Evolutionary conservation across 2,329 filamentous ascomycete genomes (phyloP).

Genomic region (Neophaeococcomyces mojaviensis): DNA sequence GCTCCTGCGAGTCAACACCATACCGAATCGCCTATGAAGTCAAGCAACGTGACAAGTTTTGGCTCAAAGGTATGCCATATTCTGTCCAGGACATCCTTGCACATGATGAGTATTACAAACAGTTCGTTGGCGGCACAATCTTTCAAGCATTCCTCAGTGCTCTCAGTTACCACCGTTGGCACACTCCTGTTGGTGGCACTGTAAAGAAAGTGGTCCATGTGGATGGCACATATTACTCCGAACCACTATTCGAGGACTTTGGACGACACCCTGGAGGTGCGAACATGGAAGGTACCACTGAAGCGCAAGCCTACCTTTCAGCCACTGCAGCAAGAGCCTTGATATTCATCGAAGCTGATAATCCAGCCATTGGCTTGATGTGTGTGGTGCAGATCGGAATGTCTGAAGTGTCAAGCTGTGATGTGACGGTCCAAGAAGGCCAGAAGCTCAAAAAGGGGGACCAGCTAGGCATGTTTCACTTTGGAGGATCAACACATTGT

Average conservation of each 20-base stretch:
- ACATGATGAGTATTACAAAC: constrained; percentile 43
- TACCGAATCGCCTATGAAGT: constrained; percentile 47
- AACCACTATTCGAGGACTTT: constrained; percentile 47
- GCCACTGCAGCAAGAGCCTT: constrained; percentile 61
- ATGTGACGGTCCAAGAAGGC: constrained; percentile 61
- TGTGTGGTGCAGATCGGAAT: constrained; percentile 66
- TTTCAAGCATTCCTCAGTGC: constrained; percentile 65
- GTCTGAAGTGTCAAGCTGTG: constrained; percentile 67
- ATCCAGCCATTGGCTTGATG: constrained; percentile 59
- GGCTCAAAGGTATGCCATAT: constrained; percentile 63
- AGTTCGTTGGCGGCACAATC: constrained; percentile 57
- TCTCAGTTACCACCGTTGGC: constrained; percentile 65
- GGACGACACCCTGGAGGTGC: constrained; percentile 24
- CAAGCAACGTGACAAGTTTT: constrained; percentile 55
- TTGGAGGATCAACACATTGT: constrained; percentile 65
- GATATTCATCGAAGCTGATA: constrained; percentile 64
- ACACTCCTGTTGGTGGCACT: constrained; percentile 56
- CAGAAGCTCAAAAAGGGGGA: constrained; percentile 64
- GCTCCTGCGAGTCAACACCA: constrained; percentile 57
- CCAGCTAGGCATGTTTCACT: constrained; percentile 71
- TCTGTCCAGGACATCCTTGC: constrained; percentile 59
- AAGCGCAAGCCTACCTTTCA: constrained; percentile 59
- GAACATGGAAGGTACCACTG: constrained; percentile 23
- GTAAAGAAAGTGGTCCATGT: constrained; percentile 51
- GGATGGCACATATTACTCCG: constrained; percentile 62